These are phyloP conservation scores for Apiospora rasikravindrae DNA, from an alignment of 2,329 filamentous ascomycete genomes.

Conservation along the genomic window DNA sequence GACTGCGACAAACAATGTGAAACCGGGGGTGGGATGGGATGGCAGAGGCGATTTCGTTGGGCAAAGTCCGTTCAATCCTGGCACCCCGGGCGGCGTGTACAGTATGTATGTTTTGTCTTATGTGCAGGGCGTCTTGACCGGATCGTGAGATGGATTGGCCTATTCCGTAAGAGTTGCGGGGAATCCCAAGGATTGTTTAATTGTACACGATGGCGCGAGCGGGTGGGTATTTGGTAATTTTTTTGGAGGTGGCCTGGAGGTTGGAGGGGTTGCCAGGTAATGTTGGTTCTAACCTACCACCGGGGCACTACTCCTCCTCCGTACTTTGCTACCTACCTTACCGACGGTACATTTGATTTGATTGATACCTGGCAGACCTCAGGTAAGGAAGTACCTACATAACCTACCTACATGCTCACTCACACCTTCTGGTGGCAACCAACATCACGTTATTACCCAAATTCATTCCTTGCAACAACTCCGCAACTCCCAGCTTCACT, in stretches of 20 bases:
- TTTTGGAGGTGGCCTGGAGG: not conserved
- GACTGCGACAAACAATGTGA: conserved; percentile 8
- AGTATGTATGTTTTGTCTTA: not conserved
- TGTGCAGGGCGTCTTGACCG: not conserved
- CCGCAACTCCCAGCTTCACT: not conserved
- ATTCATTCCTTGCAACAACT: not conserved
- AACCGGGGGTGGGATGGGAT: conserved; percentile 10
- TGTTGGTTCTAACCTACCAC: not conserved
- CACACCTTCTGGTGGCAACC: not conserved
- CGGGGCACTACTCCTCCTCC: not conserved
- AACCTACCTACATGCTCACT: not conserved
- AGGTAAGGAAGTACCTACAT: not conserved
- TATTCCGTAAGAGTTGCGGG: conserved; percentile 1
- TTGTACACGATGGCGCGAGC: not conserved
- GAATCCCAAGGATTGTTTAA: conserved; percentile 15
- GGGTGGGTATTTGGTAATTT: conserved; percentile 9
- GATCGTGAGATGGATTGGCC: conserved; percentile 13
- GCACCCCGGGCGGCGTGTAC: not conserved
- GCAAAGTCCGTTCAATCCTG: not conserved
- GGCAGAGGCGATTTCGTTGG: not conserved
- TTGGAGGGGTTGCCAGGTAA: not conserved
- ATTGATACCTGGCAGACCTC: not conserved
- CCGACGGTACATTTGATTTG: no score
- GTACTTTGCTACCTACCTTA: no score
- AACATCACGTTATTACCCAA: not conserved